Evolutionary conservation across 768 basidiomycete genomes (phyloP).

Genomic region (Ramaria rubella): DNA sequence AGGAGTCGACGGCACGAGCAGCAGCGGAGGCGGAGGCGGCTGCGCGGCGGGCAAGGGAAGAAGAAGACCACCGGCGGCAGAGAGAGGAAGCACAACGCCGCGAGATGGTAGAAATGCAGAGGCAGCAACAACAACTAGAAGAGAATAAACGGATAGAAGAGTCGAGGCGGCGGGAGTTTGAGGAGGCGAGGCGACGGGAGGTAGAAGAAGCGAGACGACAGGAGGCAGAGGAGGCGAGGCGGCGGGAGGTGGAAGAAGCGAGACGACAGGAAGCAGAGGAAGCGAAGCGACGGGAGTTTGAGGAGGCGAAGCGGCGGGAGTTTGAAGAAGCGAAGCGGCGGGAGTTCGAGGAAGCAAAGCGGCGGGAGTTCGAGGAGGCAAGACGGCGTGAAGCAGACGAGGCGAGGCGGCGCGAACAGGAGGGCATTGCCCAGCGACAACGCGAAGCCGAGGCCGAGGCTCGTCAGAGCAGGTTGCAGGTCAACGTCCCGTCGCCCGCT

Average conservation of each 20-base stretch:
- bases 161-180: slow-evolving; percentile 16
- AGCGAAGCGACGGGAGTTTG: slow-evolving; percentile 16
- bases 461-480: slow-evolving; percentile 31
- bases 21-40: no score
- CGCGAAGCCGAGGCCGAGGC: slow-evolving; percentile 50
- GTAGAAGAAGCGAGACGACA: slow-evolving; percentile 6
- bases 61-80: slow-evolving; percentile 15
- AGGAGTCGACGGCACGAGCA: slow-evolving; percentile 10
- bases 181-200: slow-evolving; percentile 4
- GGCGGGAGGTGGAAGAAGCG: slow-evolving; percentile 15
- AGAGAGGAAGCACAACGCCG: slow-evolving; percentile 30
- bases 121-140: neutral
- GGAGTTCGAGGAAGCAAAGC: slow-evolving; percentile 13
- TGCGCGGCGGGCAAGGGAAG: slow-evolving; percentile 16
- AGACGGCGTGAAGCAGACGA: slow-evolving; percentile 22
- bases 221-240: slow-evolving; percentile 13
- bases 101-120: slow-evolving; percentile 38
- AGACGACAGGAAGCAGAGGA: slow-evolving; percentile 15
- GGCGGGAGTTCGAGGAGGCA: slow-evolving; percentile 15
- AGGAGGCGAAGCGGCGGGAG: slow-evolving; percentile 6
- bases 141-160: neutral
- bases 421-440: slow-evolving; percentile 51
- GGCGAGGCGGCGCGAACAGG: slow-evolving; percentile 41
- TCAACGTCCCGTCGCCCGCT: slow-evolving; percentile 20
- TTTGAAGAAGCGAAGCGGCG: slow-evolving; percentile 7